These are phyloP conservation scores for Bacidia gigantensis DNA, from an alignment of 495 filamentous ascomycete genomes.

Conservation along the genomic window DNA sequence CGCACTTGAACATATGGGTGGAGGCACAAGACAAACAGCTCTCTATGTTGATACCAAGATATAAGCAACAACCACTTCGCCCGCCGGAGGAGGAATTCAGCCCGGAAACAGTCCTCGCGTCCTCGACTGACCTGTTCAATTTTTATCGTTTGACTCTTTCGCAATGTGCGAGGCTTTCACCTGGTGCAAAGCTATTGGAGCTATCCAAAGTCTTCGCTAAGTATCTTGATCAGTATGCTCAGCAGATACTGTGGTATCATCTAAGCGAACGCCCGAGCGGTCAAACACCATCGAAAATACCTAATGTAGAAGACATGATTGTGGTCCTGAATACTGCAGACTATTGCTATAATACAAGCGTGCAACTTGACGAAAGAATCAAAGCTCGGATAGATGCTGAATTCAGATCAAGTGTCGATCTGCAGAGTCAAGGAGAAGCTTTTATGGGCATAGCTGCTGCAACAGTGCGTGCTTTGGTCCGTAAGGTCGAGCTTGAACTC, in stretches of 20 bases:
- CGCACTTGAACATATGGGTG: constrained; percentile 93
- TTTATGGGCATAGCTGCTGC: constrained; percentile 93
- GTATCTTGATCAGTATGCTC: constrained; percentile 89
- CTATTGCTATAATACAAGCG: constrained; percentile 89
- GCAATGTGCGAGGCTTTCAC: constrained; percentile 93
- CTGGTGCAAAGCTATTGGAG: constrained; percentile 72
- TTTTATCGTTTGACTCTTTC: constrained; percentile 85
- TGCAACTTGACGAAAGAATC: constrained; percentile 87
- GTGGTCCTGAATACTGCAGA: constrained; percentile 91
- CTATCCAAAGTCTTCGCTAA: constrained; percentile 75
- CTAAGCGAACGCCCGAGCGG: constrained; percentile 46
- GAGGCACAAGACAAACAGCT: constrained; percentile 89
- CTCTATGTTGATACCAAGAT: constrained; percentile 73
- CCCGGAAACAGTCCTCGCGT: constrained; percentile 74
- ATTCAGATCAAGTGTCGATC: constrained; percentile 59
- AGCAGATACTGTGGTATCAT: constrained; percentile 75
- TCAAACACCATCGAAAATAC: constrained; percentile 36
- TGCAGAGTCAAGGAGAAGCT: constrained; percentile 83
- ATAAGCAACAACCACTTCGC: constrained; percentile 69
- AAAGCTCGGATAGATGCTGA: constrained; percentile 73
- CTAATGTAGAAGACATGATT: constrained; percentile 62
- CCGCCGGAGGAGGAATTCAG: constrained; percentile 85
- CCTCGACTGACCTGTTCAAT: constrained; percentile 91
- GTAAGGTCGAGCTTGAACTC: constrained; percentile 64
- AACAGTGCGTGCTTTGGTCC: constrained; percentile 69